Conservation (phyloP, 2,329 filamentous ascomycete species). For the Trichoderma sp. region DNA sequence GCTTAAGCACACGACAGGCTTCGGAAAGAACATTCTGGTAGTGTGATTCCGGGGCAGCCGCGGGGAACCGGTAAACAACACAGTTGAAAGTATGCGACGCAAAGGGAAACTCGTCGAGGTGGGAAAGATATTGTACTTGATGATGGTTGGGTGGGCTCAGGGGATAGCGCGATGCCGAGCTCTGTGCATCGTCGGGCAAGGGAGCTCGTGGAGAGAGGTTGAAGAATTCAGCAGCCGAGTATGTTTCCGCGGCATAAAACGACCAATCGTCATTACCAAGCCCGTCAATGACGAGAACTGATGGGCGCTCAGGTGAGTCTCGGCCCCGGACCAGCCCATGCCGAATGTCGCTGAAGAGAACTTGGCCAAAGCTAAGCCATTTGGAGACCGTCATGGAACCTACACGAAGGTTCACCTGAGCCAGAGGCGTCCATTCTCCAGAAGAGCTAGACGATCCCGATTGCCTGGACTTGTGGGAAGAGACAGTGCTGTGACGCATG, state of each 20-base stretch:
- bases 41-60: constrained; percentile 62
- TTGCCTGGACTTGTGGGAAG: constrained; percentile 34
- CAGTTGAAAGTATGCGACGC: constrained; percentile 71
- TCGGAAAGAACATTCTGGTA: constrained; percentile 71
- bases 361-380: constrained; percentile 81
- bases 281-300: constrained; percentile 75
- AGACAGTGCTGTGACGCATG: constrained; percentile 31
- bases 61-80: constrained; percentile 74
- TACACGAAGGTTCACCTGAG: constrained; percentile 72
- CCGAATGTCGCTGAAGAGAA: constrained; percentile 75
- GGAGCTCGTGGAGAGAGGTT: constrained; percentile 64
- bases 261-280: constrained; percentile 88
- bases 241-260: constrained; percentile 78
- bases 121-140: constrained; percentile 65
- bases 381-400: constrained; percentile 83
- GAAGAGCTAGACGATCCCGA: constrained; percentile 49
- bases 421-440: constrained; percentile 59
- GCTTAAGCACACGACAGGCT: constrained; percentile 72
- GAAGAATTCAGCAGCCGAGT: constrained; percentile 71
- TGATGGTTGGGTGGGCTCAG: constrained; percentile 67
- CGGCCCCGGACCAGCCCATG: constrained; percentile 58
- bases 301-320: constrained; percentile 45
- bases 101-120: constrained; percentile 68
- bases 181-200: constrained; percentile 43
- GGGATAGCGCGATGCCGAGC: constrained; percentile 46